Base-by-base conservation (phyloP, 257 asterid species). In the Fraxinus quadrangulata region DNA sequence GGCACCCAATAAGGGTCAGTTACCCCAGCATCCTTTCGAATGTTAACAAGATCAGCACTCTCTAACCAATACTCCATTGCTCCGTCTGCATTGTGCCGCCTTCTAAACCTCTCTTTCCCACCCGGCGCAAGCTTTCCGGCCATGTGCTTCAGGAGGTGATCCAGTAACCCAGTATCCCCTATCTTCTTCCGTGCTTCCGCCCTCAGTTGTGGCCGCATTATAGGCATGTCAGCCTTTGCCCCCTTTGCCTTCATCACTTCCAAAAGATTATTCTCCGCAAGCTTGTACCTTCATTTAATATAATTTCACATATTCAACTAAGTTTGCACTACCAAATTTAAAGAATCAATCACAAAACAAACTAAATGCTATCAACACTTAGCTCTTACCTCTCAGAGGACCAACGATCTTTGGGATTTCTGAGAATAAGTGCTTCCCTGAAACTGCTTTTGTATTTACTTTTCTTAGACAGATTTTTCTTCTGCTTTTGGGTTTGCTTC, bases 51-150 rank as follows among this genome's bases (percentile, higher is more conserved):
- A 74, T 90, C 90, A 81, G 99, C 96, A 87, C 83, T 85, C 83
- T 95, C 99, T 85, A 95, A 74, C 99, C 99, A 95, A 82, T 95
- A 95, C 88, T 95, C 97, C 98, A 95, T 95, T 45, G 97, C 97
- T 34, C 99, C 99, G 28, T 93, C 98, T 3, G 97, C 30, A 23
- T 61, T 61, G 30, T 61, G 68, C 31, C 68, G 13, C 68, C 68
- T 61, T 61, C 68, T 61, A 10, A 61, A 61, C 14, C 68, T 61
- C 68, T 61, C 31, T 61, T 61, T 24, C 2, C 68, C 68, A 23
- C 93, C 92, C 1, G 99, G 99, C 34, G 98, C 96, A 79, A 90
- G 82, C 85, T 90, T 92, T 30, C 97, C 99, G 1, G 99, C 97
- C 97, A 95, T 88, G 78, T 95, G 99, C 90, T 95, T 95, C 69